phyloP scores from a whole-genome alignment of 2,329 filamentous ascomycete species.

The Clonostachys byssicola region DNA sequence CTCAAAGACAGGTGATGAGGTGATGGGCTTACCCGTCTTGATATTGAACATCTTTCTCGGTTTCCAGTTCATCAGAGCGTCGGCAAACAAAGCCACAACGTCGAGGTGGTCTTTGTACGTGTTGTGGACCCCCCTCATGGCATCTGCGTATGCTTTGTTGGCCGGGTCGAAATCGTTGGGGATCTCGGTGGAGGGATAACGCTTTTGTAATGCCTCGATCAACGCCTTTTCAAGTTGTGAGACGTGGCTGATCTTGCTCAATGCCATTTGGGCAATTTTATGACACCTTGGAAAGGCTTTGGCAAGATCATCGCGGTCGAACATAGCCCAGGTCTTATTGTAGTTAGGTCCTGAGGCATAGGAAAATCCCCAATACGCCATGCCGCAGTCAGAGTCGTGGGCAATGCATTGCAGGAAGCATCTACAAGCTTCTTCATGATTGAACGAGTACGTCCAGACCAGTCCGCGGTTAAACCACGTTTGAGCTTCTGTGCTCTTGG shows the following conservation, averaged over 20 bases:
- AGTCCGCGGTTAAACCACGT: conserved; percentile 56
- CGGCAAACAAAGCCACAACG: conserved; percentile 9
- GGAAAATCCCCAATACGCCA: conserved; percentile 49
- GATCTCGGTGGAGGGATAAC: conserved; percentile 6
- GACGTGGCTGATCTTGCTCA: neutral
- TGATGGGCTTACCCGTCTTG: conserved; percentile 6
- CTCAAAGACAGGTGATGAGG: conserved; percentile 7
- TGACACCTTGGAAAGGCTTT: conserved; percentile 3
- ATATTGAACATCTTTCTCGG: conserved; percentile 10
- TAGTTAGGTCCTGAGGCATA: conserved; percentile 55
- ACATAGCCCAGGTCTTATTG: conserved; percentile 13
- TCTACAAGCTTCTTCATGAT: conserved; percentile 49
- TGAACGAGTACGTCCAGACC: conserved; percentile 57
- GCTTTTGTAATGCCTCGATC: conserved; percentile 7
- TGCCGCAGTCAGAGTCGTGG: conserved; percentile 34
- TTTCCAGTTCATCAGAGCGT: conserved; percentile 10
- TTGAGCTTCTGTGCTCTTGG: conserved; percentile 35
- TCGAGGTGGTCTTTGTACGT: conserved; percentile 6
- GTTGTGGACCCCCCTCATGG: conserved; percentile 8
- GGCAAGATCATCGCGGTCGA: conserved; percentile 9
- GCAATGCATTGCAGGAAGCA: conserved; percentile 42
- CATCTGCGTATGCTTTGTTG: conserved; percentile 9
- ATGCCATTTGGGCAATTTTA: conserved; percentile 4
- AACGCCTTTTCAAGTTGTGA: conserved; percentile 6
- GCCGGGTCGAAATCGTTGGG: conserved; percentile 4